A percentile compares a stretch with the other conserved stretches of the same genome.
Conservation (phyloP, 306 rosid species). For the Purshia tridentata region DNA sequence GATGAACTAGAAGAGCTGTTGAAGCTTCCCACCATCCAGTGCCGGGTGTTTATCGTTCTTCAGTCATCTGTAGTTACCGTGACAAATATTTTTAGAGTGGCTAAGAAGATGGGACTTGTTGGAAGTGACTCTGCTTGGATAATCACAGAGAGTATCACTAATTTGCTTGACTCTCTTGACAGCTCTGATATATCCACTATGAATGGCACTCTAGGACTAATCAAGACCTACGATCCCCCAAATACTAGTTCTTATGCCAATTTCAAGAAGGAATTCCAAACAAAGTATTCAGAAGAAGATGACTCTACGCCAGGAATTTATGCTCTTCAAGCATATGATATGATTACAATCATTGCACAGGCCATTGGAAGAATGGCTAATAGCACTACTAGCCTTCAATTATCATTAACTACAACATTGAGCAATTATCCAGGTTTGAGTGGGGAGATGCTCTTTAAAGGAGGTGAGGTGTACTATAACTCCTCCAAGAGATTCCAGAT, state of each 20-base stretch:
- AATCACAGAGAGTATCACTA: constrained; percentile 51
- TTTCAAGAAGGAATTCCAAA: constrained; percentile 37
- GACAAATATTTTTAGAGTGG: constrained; percentile 52
- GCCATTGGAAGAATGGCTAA: constrained; percentile 35
- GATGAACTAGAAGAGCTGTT: constrained; percentile 46
- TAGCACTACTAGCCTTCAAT: constrained; percentile 26
- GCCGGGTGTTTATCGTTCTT: constrained; percentile 59
- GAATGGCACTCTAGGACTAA: constrained; percentile 67
- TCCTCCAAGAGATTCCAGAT: constrained; percentile 35
- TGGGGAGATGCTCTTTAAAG: constrained; percentile 53
- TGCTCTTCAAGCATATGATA: constrained; percentile 64
- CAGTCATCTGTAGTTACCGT: constrained; percentile 51
- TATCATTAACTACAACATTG: constrained; percentile 29
- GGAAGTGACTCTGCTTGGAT: constrained; percentile 60
- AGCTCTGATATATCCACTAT: constrained; percentile 43
- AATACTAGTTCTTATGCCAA: constrained; percentile 27
- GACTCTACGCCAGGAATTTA: constrained; percentile 47
- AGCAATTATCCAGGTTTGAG: constrained; percentile 50
- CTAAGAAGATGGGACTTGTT: constrained; percentile 46
- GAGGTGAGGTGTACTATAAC: constrained; percentile 27
- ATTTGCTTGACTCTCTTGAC: constrained; percentile 43
- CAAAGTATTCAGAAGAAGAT: constrained; percentile 41
- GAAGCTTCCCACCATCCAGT: constrained; percentile 35
- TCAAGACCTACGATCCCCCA: constrained; percentile 47
- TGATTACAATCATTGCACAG: constrained; percentile 42